Evolutionary conservation across 2,329 filamentous ascomycete genomes (phyloP).

Genomic region (Eutypa lata): DNA sequence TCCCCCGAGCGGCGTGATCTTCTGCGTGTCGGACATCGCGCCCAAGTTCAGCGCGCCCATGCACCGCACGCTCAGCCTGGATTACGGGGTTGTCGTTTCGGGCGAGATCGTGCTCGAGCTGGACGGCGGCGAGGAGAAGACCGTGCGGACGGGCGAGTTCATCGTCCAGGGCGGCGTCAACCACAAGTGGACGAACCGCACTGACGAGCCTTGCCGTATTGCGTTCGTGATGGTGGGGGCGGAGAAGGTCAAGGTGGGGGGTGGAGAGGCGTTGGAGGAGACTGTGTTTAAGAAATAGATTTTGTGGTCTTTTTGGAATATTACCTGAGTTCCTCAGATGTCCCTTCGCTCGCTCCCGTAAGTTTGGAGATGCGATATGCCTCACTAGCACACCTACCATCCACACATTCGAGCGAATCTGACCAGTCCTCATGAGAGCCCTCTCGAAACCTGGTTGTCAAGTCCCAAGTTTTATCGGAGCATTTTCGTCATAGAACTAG

Average conservation of each 20-base stretch:
- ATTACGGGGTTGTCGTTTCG: conserved; percentile 37
- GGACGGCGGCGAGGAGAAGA: conserved; percentile 38
- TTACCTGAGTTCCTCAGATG: too few species aligned
- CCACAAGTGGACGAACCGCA: conserved; percentile 48
- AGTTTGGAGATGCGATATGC: too few species aligned
- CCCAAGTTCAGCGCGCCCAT: conserved; percentile 31
- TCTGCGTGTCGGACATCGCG: conserved; percentile 31
- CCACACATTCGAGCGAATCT: too few species aligned
- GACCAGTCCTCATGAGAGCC: too few species aligned
- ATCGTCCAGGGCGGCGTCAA: conserved; percentile 40
- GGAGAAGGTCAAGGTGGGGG: conserved; percentile 34
- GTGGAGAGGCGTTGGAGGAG: conserved; percentile 36
- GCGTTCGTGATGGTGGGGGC: conserved; percentile 38
- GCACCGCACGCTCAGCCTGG: conserved; percentile 39
- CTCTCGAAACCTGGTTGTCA: too few species aligned
- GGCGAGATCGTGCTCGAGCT: conserved; percentile 38
- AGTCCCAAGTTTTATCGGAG: too few species aligned
- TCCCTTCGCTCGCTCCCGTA: too few species aligned
- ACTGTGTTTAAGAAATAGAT: conserved; percentile 17
- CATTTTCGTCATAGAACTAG: too few species aligned
- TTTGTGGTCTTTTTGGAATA: too few species aligned
- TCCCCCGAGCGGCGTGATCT: conserved; percentile 32
- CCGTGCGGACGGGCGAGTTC: conserved; percentile 34
- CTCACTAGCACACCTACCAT: too few species aligned
- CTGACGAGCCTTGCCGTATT: conserved; percentile 33